These are phyloP conservation scores for Melastoma candidum DNA, from an alignment of 441 rosid genomes.

Conservation along the genomic window DNA sequence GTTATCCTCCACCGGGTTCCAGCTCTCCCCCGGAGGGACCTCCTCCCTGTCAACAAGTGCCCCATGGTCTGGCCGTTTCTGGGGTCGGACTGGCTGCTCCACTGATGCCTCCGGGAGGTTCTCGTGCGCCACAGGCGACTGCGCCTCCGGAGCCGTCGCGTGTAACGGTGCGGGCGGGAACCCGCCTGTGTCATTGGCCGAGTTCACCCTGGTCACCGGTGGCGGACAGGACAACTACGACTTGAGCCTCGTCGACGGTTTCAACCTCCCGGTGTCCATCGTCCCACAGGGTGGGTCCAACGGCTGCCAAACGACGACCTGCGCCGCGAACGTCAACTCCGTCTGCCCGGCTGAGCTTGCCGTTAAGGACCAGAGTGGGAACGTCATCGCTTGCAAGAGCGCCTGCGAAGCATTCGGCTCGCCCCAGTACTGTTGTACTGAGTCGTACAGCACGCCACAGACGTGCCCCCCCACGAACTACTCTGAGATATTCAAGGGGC, in stretches of 20 bases:
- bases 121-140: conserved; percentile 24
- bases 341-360: conserved; percentile 14
- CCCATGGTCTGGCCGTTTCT: conserved; percentile 2
- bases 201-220: conserved; percentile 18
- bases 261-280: conserved; percentile 17
- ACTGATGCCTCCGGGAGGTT: conserved; percentile 15
- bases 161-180: conserved; percentile 27
- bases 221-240: conserved; percentile 18
- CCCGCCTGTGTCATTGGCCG: conserved; percentile 29
- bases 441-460: neutral
- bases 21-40: no score
- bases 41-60: no score
- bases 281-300: conserved; percentile 21
- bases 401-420: conserved; percentile 16
- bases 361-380: conserved; percentile 4
- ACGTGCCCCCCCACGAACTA: conserved; percentile 17
- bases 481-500: conserved; percentile 5
- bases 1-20: no score
- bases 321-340: conserved; percentile 13
- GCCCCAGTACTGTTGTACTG: conserved; percentile 22
- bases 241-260: conserved; percentile 30
- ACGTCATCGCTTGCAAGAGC: conserved; percentile 16
- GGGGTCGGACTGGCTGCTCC: conserved; percentile 28
- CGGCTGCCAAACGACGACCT: conserved; percentile 9
- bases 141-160: conserved; percentile 20